phyloP scores from a whole-genome alignment of 2,329 filamentous ascomycete species.

The Sarocladium kiliense region DNA sequence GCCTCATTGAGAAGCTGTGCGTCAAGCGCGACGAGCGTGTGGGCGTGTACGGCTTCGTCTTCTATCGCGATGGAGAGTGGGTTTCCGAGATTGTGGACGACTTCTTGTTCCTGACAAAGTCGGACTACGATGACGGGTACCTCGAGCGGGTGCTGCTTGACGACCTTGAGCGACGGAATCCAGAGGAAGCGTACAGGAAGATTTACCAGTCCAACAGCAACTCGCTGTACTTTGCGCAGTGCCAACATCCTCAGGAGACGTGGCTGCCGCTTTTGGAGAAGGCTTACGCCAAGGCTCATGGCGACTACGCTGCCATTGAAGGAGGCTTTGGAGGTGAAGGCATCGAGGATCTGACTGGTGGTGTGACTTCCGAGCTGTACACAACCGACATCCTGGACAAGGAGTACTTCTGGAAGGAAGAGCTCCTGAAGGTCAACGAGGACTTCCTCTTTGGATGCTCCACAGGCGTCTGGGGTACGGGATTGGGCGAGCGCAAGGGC shows the following conservation, averaged over 20 bases:
- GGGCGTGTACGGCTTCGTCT: constrained; percentile 82
- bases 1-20: constrained; percentile 67
- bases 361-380: constrained; percentile 62
- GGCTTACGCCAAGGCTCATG: constrained; percentile 75
- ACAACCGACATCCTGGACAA: constrained; percentile 68
- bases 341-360: constrained; percentile 57
- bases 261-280: constrained; percentile 78
- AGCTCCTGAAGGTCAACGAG: constrained; percentile 72
- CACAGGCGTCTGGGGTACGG: constrained; percentile 34
- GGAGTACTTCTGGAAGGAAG: constrained; percentile 66
- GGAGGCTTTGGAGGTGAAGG: constrained; percentile 63
- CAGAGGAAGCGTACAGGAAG: constrained; percentile 58
- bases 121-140: constrained; percentile 56
- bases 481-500: constrained; percentile 42
- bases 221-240: constrained; percentile 72
- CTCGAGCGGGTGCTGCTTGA: constrained; percentile 39
- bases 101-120: constrained; percentile 50
- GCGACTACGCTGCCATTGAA: constrained; percentile 70
- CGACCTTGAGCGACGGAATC: constrained; percentile 42
- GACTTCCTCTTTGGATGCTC: constrained; percentile 66
- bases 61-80: constrained; percentile 76
- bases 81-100: constrained; percentile 54
- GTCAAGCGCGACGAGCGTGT: constrained; percentile 67
- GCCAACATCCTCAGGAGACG: constrained; percentile 69
- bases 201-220: constrained; percentile 70